Percentiles rank a stretch among this genome's conserved stretches.
Conservation (phyloP, 192 early-diverging fungal species). For the Obelidium mucronatum region DNA sequence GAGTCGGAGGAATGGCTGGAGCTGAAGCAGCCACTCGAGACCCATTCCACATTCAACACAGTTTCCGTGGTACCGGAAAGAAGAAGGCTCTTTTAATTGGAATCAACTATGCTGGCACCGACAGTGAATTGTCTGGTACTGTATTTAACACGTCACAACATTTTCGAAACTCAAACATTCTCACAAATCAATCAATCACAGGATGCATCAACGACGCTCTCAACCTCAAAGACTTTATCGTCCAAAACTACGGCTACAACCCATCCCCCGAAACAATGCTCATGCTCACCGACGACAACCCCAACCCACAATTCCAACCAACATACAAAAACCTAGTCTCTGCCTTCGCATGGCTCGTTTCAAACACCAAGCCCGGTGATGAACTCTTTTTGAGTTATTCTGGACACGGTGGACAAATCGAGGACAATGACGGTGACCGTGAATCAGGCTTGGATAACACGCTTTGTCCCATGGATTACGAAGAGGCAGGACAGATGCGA, state of each 20-base stretch:
- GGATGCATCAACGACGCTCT: slow-evolving; percentile 50
- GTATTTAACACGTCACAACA: too few species aligned
- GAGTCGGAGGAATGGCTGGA: too few species aligned
- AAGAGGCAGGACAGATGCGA: slow-evolving; percentile 70
- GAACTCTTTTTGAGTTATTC: slow-evolving; percentile 46
- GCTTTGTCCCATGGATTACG: slow-evolving; percentile 79
- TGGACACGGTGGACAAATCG: slow-evolving; percentile 67
- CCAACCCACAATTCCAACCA: slow-evolving; percentile 43
- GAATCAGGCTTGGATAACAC: slow-evolving; percentile 51
- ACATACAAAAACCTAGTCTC: slow-evolving; percentile 57
- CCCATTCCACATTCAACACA: too few species aligned
- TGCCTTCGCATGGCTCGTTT: slow-evolving; percentile 58
- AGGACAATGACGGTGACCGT: slow-evolving; percentile 54
- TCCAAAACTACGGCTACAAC: slow-evolving; percentile 43
- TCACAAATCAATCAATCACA: too few species aligned
- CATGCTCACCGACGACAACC: slow-evolving; percentile 54
- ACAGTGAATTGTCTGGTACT: too few species aligned
- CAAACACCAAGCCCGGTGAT: slow-evolving; percentile 56
- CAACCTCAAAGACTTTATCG: slow-evolving; percentile 32
- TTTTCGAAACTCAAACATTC: too few species aligned
- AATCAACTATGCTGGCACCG: slow-evolving; percentile 45
- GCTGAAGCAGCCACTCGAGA: too few species aligned
- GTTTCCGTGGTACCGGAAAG: too few species aligned
- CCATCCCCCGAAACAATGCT: slow-evolving; percentile 7
- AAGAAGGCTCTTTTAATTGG: slow-evolving; percentile 43